Conservation (phyloP, 2,329 filamentous ascomycete genomes). For the Fusarium succisae region DNA sequence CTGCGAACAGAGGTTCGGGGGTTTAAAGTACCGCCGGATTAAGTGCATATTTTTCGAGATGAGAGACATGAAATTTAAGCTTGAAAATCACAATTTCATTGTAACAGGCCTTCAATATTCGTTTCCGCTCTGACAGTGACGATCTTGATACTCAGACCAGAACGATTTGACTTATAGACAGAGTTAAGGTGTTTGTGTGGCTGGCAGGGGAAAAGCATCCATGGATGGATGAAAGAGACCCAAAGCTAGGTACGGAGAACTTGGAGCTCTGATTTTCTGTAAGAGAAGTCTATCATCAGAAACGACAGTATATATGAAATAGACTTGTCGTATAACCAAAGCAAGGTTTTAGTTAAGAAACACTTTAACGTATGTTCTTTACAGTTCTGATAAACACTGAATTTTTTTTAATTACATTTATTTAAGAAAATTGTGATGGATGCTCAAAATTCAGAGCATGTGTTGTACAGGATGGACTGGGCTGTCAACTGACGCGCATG, state of each 20-base stretch:
- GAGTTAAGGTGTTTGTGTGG: background rate
- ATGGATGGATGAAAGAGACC: background rate
- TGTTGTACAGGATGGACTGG: slow-evolving; percentile 4
- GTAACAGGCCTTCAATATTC: background rate
- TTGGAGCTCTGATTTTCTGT: background rate
- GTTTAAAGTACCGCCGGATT: background rate
- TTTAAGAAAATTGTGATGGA: background rate
- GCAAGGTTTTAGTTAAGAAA: background rate
- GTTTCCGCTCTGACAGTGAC: background rate
- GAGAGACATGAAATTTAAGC: slow-evolving; percentile 10
- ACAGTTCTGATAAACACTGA: background rate
- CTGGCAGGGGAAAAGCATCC: background rate
- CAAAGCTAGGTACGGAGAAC: background rate
- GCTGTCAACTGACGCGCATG: slow-evolving; percentile 25
- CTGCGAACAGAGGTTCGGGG: slow-evolving; percentile 35
- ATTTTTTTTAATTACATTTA: too few relatives aligned
- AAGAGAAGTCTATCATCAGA: background rate
- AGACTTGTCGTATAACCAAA: background rate
- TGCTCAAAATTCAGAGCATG: background rate
- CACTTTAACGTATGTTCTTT: background rate
- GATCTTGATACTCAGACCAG: background rate
- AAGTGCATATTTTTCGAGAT: background rate
- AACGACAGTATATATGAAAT: background rate
- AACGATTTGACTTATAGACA: background rate
- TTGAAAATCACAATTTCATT: slow-evolving; percentile 16